Conservation (phyloP, 2,329 filamentous ascomycete species). For the Zymoseptoria pseudotritici region DNA sequence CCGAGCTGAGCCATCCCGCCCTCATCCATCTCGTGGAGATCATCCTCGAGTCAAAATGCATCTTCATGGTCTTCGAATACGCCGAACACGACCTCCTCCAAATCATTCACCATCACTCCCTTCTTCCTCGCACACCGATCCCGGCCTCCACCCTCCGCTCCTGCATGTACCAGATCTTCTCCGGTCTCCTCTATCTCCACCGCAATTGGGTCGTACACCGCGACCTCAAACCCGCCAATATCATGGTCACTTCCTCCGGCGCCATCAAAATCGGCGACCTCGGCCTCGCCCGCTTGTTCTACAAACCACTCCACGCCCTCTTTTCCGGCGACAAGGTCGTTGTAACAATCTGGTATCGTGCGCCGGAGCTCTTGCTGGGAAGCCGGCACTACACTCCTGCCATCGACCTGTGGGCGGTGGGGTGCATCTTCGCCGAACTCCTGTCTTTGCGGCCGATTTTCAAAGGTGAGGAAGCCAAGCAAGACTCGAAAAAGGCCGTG, state of each 20-base stretch:
- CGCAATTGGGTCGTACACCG: conserved; percentile 96
- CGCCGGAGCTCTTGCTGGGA: conserved; percentile 85
- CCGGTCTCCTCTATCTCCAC: conserved; percentile 90
- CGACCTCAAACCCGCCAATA: conserved; percentile 95
- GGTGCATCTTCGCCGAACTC: conserved; percentile 95
- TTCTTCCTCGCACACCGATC: conserved; percentile 80
- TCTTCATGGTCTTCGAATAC: conserved; percentile 99
- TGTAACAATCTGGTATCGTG: conserved; percentile 98
- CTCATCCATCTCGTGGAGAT: conserved; percentile 90
- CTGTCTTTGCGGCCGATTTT: conserved; percentile 88
- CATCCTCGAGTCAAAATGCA: conserved; percentile 96
- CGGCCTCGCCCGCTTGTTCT: conserved; percentile 83
- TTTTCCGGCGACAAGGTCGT: conserved; percentile 97
- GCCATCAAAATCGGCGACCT: conserved; percentile 93
- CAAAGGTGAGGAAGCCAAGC: conserved; percentile 97
- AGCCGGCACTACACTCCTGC: conserved; percentile 95
- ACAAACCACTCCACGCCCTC: conserved; percentile 84
- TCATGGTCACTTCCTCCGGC: conserved; percentile 88
- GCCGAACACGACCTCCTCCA: conserved; percentile 95
- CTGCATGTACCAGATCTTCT: conserved; percentile 91
- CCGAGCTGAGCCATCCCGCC: conserved; percentile 80
- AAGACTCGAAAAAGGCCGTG: conserved; percentile 96
- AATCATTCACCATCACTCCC: conserved; percentile 95
- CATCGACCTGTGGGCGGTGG: conserved; percentile 95
- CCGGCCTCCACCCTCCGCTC: conserved; percentile 83